Conservation (phyloP, 441 rosid species). For the Brassica hybrid region DNA sequence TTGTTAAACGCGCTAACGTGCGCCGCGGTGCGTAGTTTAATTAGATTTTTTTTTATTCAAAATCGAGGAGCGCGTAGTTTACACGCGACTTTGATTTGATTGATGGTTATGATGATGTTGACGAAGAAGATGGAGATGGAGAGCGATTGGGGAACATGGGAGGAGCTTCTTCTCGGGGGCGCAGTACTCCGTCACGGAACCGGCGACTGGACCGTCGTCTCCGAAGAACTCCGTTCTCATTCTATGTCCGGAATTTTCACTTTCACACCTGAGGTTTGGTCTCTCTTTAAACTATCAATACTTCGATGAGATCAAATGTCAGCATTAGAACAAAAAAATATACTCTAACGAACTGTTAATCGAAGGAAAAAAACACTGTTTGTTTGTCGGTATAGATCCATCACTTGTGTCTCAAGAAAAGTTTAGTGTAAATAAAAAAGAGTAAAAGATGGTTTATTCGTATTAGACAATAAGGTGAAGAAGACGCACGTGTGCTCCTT, state of each 20-base stretch:
- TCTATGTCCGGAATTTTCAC: conserved; percentile 49
- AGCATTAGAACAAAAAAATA: neutral
- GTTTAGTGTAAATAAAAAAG: conserved; percentile 2
- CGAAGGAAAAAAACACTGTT: conserved; percentile 7
- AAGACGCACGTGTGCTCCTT: neutral
- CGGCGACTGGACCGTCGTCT: conserved; percentile 72
- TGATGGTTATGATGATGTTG: conserved; percentile 47
- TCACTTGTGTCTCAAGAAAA: conserved; percentile 44
- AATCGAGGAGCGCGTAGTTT: conserved; percentile 39
- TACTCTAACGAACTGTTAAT: neutral
- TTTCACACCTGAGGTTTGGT: conserved; percentile 76
- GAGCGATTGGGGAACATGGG: conserved; percentile 89
- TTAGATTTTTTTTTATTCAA: conserved; percentile 13
- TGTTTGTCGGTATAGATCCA: conserved; percentile 36
- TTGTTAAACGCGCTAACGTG: conserved; percentile 29
- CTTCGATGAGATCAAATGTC: neutral
- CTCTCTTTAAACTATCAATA: neutral
- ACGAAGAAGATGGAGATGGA: conserved; percentile 41
- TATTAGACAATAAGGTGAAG: too few relatives aligned
- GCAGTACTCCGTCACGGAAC: conserved; percentile 91
- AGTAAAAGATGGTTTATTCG: too few relatives aligned
- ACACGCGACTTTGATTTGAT: conserved; percentile 40
- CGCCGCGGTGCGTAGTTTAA: conserved; percentile 43
- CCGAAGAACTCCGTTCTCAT: conserved; percentile 80
- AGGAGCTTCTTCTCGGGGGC: conserved; percentile 84